Conservation (phyloP, 345 rosid species). For the Physaria fendleri region DNA sequence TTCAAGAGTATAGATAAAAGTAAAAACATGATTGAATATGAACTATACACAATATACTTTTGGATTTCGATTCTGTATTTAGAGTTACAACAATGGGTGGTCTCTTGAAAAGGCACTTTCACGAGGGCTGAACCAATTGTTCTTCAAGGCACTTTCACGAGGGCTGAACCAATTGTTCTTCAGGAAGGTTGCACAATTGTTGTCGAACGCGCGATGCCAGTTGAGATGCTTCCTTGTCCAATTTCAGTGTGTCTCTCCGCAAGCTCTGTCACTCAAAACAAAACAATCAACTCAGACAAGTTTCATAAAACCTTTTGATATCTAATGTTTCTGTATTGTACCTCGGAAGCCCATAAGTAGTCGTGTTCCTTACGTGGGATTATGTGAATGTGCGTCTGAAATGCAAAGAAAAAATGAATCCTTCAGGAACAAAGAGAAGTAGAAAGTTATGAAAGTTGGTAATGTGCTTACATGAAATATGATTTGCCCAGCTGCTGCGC, state of each 20-base stretch:
- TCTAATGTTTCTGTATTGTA: constrained; percentile 20
- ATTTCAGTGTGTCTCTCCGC: constrained; percentile 40
- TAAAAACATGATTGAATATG: constrained; percentile 2
- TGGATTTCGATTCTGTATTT: constrained; percentile 2
- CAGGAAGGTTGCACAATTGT: constrained; percentile 39
- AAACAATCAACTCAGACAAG: background rate
- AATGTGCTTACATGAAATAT: constrained; percentile 70
- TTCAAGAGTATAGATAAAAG: background rate
- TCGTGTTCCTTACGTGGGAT: constrained; percentile 79
- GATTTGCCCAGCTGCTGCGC: constrained; percentile 95
- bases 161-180: constrained; percentile 40
- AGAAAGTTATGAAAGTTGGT: background rate
- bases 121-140: no score
- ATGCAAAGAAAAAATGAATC: background rate
- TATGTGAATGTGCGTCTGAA: constrained; percentile 94
- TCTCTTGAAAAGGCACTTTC: background rate
- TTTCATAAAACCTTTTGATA: background rate
- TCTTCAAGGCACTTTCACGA: background rate
- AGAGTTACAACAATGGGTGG: constrained; percentile 17
- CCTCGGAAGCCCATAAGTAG: constrained; percentile 93
- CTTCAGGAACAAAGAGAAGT: background rate
- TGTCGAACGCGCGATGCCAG: constrained; percentile 50
- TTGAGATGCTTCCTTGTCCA: constrained; percentile 52
- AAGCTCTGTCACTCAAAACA: constrained; percentile 52
- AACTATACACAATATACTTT: constrained; percentile 25